phyloP scores from a whole-genome alignment of 2,329 filamentous ascomycete species.

The Cercospora sp. region DNA sequence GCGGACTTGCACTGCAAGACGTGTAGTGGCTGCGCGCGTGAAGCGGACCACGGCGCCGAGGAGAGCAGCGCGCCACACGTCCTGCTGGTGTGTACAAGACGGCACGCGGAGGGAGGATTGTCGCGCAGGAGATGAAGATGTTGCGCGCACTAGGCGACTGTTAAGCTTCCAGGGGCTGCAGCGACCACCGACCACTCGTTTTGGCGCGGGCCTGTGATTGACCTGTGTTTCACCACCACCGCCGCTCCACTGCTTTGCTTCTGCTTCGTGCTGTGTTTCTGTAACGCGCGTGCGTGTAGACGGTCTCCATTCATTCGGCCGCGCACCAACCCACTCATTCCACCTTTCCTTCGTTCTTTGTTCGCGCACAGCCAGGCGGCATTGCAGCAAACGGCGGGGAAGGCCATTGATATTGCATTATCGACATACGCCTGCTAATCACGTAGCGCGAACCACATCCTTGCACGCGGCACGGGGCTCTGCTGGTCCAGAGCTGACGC shows the following conservation, averaged over 20 bases:
- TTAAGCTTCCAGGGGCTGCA: slow-evolving; percentile 4
- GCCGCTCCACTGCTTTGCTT: background rate
- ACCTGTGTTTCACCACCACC: slow-evolving; percentile 3
- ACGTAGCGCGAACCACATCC: slow-evolving; percentile 1
- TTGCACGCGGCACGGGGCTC: slow-evolving; percentile 12
- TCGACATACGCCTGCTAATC: background rate
- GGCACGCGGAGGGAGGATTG: background rate
- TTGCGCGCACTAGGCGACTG: background rate
- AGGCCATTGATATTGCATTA: background rate
- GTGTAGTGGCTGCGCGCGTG: background rate
- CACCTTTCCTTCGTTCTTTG: slow-evolving; percentile 1
- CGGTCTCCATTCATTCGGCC: slow-evolving; percentile 14
- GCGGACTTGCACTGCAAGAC: background rate
- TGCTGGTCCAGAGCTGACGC: slow-evolving; percentile 14
- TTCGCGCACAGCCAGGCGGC: background rate
- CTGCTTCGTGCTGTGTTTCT: background rate
- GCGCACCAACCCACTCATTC: slow-evolving; percentile 1
- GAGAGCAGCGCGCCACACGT: background rate
- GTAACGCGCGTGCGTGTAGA: background rate
- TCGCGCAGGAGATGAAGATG: slow-evolving; percentile 5
- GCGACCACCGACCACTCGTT: background rate
- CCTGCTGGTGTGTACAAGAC: background rate
- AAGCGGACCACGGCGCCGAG: background rate
- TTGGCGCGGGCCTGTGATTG: background rate
- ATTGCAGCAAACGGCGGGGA: background rate